These are phyloP conservation scores for Phalaenopsis hybrid DNA, from an alignment of 116 monocot species.

Conservation along the genomic window DNA sequence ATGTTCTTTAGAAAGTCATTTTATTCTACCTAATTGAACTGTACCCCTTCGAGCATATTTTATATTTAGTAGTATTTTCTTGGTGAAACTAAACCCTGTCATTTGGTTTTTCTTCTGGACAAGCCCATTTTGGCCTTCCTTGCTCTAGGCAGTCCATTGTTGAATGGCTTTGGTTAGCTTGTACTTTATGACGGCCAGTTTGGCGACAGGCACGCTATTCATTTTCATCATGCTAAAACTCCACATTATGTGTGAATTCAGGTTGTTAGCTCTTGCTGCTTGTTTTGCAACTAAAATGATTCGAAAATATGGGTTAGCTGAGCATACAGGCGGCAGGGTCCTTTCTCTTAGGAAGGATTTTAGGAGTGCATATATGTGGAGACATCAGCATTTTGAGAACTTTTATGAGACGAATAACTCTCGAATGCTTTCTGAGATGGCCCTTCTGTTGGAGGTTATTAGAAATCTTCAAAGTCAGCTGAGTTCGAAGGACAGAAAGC, in stretches of 20 bases:
- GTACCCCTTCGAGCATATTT: not conserved
- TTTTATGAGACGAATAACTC: slow-evolving; percentile 23
- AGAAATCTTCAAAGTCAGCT: slow-evolving; percentile 63
- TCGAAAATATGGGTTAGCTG: slow-evolving; percentile 56
- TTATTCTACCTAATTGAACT: not conserved
- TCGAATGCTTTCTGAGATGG: slow-evolving; percentile 69
- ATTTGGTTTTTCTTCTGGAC: not conserved
- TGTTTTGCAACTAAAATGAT: slow-evolving; percentile 91
- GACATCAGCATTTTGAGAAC: slow-evolving; percentile 9
- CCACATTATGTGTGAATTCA: slow-evolving; percentile 18
- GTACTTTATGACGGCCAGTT: no score
- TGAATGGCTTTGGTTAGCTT: not conserved
- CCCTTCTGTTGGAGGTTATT: slow-evolving; percentile 77
- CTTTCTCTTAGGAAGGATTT: slow-evolving; percentile 6
- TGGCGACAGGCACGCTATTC: not conserved
- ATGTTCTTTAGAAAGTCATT: no score
- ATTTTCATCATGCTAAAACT: not conserved
- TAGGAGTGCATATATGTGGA: slow-evolving; percentile 7
- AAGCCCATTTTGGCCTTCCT: not conserved
- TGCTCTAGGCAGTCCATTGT: not conserved
- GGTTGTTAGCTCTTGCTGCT: slow-evolving; percentile 74
- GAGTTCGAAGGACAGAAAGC: slow-evolving; percentile 34
- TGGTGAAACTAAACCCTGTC: not conserved
- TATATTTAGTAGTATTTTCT: not conserved
- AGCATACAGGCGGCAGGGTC: slow-evolving; percentile 30